Evolutionary conservation across 345 rosid genomes (phyloP), one percentile per base, ranked within the genome.

Genomic region (Euphorbia tirucalli): DNA sequence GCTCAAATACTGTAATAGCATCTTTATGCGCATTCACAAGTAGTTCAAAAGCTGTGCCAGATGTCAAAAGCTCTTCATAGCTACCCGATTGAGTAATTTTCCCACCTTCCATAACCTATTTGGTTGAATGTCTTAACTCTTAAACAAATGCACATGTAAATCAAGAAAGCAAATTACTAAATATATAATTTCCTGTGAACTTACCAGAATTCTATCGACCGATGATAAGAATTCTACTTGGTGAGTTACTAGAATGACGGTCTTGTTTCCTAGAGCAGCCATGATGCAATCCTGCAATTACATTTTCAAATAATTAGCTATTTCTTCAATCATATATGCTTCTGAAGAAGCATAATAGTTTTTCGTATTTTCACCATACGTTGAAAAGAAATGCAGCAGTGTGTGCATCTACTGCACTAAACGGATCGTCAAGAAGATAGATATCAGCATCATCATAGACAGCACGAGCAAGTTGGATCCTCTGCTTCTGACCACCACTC

Each of bases 401-500:
- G 72, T 90, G 90, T 16, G 93, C 95, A 71, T 93, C 96, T 0
- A 93, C 89, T 0, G 96, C 89, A 72, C 94, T 90, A 69, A 93
- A 93, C 54, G 96, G 95, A 68, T 93, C 98, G 74, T 93, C 96
- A 11, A 93, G 81, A 15, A 93, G 79, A 78, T 86, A 90, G 9
- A 89, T 83, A 77, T 89, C 91, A 0, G 95, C 86, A 63, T 87
- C 78, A 10, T 83, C 84, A 69, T 89, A 90, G 22, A 89, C 67
- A 1, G 98, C 93, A 1, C 95, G 90, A 2, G 96, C 96, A 15
- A 93, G 79, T 46, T 93, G 95, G 70, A 93, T 75, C 30, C 96
- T 80, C 67, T 89, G 96, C 83, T 89, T 90, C 79, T 93, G 98
- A 58, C 98, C 94, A 30, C 96, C 96, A 16, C 96, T 93, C 80